Evolutionary conservation across 345 rosid genomes (phyloP), one percentile per base, ranked within the genome.

Genomic region (Theobroma cacao): DNA sequence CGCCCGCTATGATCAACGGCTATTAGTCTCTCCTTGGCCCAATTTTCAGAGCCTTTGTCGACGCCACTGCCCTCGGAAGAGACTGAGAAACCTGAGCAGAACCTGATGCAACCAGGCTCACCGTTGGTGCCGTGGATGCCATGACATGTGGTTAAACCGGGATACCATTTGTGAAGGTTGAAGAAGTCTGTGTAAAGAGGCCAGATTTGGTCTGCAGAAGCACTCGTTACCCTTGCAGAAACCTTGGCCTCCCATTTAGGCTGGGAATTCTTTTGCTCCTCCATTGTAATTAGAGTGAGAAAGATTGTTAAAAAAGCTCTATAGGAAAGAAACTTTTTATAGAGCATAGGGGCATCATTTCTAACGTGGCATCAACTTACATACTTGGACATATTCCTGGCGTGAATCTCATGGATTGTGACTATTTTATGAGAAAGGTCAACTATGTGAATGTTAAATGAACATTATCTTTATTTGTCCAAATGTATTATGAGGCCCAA

Each of bases 101-200:
- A 89, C 30, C 92, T 76, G 55, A 86, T 60, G 84, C 94, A 88
- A 12, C 92, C 94, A 2, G 78, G 85, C 84, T 90, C 86, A 26
- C 96, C 87, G 78, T 89, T 91, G 79, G 52, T 72, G 65, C 91
- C 94, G 14, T 83, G 79, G 84, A 88, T 56, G 43, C 93, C 92
- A 8, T 78, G 69, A 80, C 92, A 87, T 26, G 82, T 72, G 55
- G 83, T 64, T 0, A 86, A 79, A 22, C 79, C 48, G 7, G 86
- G 87, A 26, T 80, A 81, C 85, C 86, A 94, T 38, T 84, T 88
- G 82, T 88, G 80, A 28, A 90, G 64, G 82, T 84, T 85, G 67
- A 88, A 94, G 83, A 92, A 92, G 43, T 92, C 95, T 1, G 72
- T 26, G 73, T 83, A 85, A 62, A 91, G 80, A 13, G 62, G 82